Conservation (phyloP, 164 flowering plant species). For the Dillenia suffruticosa region DNA sequence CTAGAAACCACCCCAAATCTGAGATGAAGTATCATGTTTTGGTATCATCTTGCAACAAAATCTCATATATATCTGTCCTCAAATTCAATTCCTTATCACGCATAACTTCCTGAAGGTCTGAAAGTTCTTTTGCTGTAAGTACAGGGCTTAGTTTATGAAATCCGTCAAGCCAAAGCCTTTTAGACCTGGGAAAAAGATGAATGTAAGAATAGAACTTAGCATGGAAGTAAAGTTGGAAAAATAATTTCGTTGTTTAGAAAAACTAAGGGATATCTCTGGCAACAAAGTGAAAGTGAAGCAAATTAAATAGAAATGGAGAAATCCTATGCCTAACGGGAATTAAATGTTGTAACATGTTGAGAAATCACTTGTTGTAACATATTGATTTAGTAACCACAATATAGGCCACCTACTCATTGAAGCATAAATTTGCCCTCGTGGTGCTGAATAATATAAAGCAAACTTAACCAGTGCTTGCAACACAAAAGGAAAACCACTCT, state of each 20-base stretch:
- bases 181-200: conserved; percentile 53
- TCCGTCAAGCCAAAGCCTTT: conserved; percentile 93
- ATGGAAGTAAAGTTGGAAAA: not conserved
- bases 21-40: conserved; percentile 6
- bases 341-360: too few relatives aligned
- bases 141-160: conserved; percentile 51
- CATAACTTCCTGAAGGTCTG: conserved; percentile 98
- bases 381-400: too few relatives aligned
- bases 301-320: too few relatives aligned
- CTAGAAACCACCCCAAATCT: too few relatives aligned
- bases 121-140: conserved; percentile 73
- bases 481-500: too few relatives aligned
- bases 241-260: not conserved
- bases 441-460: too few relatives aligned
- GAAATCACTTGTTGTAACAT: too few relatives aligned
- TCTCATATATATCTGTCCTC: conserved; percentile 94
- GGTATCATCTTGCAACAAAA: conserved; percentile 76
- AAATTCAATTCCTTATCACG: conserved; percentile 85
- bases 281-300: not conserved
- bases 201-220: not conserved
- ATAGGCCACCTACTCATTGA: too few relatives aligned
- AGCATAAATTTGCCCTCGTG: too few relatives aligned
- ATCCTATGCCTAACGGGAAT: too few relatives aligned
- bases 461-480: too few relatives aligned
- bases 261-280: not conserved